Conservation (phyloP, 345 rosid species). For the Dovyalis caffra region DNA sequence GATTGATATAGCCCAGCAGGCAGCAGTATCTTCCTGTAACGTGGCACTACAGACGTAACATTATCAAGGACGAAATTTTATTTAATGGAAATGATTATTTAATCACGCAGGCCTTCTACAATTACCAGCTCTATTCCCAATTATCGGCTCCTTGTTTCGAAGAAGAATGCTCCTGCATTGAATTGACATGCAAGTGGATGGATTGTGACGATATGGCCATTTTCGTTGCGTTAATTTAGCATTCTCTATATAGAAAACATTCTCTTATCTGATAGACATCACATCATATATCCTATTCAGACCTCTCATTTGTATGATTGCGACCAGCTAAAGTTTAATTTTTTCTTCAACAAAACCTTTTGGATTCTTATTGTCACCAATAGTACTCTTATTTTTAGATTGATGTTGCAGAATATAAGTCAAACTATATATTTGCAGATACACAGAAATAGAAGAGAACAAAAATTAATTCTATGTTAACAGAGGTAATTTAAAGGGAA, state of each 20-base stretch:
- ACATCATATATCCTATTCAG: neutral
- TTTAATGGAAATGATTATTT: neutral
- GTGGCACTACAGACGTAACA: neutral
- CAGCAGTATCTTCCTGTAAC: too few species aligned
- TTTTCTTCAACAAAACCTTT: neutral
- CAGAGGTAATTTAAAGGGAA: neutral
- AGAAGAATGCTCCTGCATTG: neutral
- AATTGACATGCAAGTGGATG: neutral
- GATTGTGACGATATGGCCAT: neutral
- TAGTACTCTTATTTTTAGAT: neutral
- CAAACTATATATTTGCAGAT: too few species aligned
- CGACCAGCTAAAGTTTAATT: neutral
- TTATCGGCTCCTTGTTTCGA: neutral
- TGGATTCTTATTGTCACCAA: too few species aligned
- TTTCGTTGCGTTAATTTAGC: neutral
- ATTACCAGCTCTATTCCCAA: neutral
- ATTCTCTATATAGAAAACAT: neutral
- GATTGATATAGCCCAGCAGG: too few species aligned
- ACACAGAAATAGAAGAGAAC: neutral
- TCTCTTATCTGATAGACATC: neutral
- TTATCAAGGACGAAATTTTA: too few species aligned
- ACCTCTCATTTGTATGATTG: neutral
- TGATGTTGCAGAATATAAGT: too few species aligned
- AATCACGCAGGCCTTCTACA: neutral
- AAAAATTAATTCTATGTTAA: neutral